Percentiles rank a stretch among this genome's conserved stretches.
phyloP scores from a whole-genome alignment of 2,329 filamentous ascomycete species.

The Cladosporium oxysporum region DNA sequence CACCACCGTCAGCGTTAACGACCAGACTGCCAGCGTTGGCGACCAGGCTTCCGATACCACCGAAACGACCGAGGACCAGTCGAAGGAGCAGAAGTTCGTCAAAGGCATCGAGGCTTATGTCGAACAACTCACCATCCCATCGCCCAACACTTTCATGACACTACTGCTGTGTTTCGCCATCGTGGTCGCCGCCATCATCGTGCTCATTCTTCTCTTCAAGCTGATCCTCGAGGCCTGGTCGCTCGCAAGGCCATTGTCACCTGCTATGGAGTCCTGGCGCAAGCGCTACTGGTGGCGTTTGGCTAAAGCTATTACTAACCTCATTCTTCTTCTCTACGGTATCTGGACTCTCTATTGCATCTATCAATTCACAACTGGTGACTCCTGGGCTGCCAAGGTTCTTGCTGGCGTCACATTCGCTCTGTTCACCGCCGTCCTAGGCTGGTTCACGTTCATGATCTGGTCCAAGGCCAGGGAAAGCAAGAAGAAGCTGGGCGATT shows the following conservation, averaged over 20 bases:
- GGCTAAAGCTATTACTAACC: conserved; percentile 81
- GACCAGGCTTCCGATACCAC: conserved; percentile 20
- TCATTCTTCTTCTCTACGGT: conserved; percentile 90
- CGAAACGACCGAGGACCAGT: conserved; percentile 11
- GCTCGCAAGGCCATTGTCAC: conserved; percentile 82
- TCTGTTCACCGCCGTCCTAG: conserved; percentile 78
- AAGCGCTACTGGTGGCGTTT: conserved; percentile 96
- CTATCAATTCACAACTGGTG: conserved; percentile 89
- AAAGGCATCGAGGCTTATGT: conserved; percentile 78
- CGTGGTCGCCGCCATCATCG: conserved; percentile 77
- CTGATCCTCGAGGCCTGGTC: conserved; percentile 89
- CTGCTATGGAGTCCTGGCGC: conserved; percentile 78
- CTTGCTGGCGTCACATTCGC: conserved; percentile 80
- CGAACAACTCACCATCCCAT: conserved; percentile 81
- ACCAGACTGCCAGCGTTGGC: conserved; percentile 37
- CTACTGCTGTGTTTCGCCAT: conserved; percentile 87
- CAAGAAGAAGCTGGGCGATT: conserved; percentile 74
- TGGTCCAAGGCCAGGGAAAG: conserved; percentile 72
- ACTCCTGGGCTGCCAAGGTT: conserved; percentile 88
- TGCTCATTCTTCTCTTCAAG: conserved; percentile 86
- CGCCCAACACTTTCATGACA: conserved; percentile 94
- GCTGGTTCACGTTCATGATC: conserved; percentile 82
- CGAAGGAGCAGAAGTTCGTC: conserved; percentile 58
- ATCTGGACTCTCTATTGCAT: conserved; percentile 95
- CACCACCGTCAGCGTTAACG: conserved; percentile 43